Conservation (phyloP, 257 asterid species). For the Leptodermis oblonga region DNA sequence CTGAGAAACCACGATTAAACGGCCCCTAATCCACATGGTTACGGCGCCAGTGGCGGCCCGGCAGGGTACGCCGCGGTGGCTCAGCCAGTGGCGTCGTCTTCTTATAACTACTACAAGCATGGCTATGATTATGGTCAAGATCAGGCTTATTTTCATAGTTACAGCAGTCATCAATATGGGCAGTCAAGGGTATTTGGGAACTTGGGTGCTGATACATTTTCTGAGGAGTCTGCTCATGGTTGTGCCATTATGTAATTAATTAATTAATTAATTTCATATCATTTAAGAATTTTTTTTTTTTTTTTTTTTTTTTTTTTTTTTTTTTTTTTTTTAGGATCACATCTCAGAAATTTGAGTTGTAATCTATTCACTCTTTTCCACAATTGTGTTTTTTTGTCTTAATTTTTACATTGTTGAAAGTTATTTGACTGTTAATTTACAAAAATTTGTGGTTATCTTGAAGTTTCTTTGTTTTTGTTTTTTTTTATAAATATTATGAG, state of each 20-base stretch:
- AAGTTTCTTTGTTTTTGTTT: too few relatives aligned
- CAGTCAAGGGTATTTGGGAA: constrained; percentile 47
- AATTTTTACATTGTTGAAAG: too few relatives aligned
- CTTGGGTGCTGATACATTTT: constrained; percentile 51
- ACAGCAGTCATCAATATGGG: constrained; percentile 20
- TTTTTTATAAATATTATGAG: too few relatives aligned
- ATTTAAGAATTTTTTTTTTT: too few relatives aligned
- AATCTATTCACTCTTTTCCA: too few relatives aligned
- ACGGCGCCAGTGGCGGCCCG: constrained; percentile 42
- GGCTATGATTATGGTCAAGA: constrained; percentile 41
- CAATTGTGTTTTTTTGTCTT: too few relatives aligned
- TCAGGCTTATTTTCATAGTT: neutral
- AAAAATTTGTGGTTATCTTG: too few relatives aligned
- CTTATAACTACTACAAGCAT: constrained; percentile 75
- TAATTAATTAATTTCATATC: too few relatives aligned
- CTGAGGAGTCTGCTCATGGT: constrained; percentile 63
- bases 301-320: too few relatives aligned
- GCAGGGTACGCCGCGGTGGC: constrained; percentile 30
- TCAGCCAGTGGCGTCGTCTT: constrained; percentile 41
- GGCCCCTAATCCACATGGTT: constrained; percentile 24
- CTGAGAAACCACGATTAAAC: constrained; percentile 36
- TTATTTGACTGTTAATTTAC: too few relatives aligned
- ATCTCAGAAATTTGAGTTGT: too few relatives aligned
- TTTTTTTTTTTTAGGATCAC: too few relatives aligned
- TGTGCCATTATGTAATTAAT: constrained; percentile 51